A percentile compares a stretch with the other conserved stretches of the same genome.
phyloP scores from a whole-genome alignment of 139 green algal species.

The Chlorella sp. region DNA sequence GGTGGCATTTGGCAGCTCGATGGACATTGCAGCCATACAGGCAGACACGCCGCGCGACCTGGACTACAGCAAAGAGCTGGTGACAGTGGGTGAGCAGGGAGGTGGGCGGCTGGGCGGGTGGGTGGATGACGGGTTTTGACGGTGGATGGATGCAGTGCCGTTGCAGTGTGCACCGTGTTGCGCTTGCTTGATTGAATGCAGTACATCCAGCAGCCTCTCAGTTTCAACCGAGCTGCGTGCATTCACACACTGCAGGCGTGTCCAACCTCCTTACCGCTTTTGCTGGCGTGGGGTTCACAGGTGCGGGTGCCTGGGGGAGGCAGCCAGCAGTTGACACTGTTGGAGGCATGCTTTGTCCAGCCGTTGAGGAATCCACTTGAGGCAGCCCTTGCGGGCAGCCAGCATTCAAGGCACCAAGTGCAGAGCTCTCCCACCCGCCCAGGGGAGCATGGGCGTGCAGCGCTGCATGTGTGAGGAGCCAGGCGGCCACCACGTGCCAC shows the following conservation, averaged over 20 bases:
- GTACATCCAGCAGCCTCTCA: too few species aligned
- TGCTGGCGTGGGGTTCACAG: slow-evolving; percentile 75
- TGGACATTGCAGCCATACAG: slow-evolving; percentile 68
- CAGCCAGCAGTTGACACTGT: not conserved
- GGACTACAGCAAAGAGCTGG: slow-evolving; percentile 81
- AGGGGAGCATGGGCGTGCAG: not conserved
- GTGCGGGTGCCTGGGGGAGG: not conserved
- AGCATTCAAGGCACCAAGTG: too few species aligned
- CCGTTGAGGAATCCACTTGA: too few species aligned
- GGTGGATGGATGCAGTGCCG: too few species aligned
- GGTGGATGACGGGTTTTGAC: too few species aligned
- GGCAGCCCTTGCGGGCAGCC: too few species aligned
- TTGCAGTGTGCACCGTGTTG: too few species aligned
- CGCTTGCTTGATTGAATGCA: too few species aligned
- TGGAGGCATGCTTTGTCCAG: too few species aligned
- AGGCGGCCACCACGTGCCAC: too few species aligned
- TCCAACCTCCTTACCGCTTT: slow-evolving; percentile 71
- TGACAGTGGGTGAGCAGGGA: slow-evolving; percentile 54
- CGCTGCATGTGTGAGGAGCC: too few species aligned
- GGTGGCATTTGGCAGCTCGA: slow-evolving; percentile 80
- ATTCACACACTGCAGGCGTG: slow-evolving; percentile 8
- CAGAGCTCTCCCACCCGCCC: not conserved
- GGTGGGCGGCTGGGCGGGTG: too few species aligned
- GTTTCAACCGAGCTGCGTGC: not conserved
- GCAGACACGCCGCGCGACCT: slow-evolving; percentile 50